Percentiles rank a stretch among this genome's conserved stretches.
Evolutionary conservation across 73 alveolate genomes (phyloP).

Genomic region (Halteria grandinella): DNA sequence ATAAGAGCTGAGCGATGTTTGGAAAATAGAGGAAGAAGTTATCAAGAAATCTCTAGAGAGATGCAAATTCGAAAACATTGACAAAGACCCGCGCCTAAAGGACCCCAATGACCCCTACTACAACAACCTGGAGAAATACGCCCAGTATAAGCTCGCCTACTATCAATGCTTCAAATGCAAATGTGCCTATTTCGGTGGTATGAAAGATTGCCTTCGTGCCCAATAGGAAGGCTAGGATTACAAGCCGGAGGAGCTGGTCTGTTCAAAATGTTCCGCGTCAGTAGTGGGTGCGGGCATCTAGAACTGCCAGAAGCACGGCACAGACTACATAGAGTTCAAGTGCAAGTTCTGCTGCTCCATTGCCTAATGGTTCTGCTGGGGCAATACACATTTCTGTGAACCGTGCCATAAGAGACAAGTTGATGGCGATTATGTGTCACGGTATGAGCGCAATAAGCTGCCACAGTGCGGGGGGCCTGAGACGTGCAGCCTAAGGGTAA

Average conservation of each 20-base stretch:
- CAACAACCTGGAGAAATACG: conserved; percentile 87
- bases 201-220: conserved; percentile 92
- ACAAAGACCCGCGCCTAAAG: conserved; percentile 89
- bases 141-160: conserved; percentile 89
- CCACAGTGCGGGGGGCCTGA: conserved; percentile 87
- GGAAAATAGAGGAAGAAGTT: conserved; percentile 71
- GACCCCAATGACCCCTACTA: conserved; percentile 78
- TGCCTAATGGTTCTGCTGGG: conserved; percentile 99
- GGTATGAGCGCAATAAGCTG: no score
- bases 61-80: conserved; percentile 91
- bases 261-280: conserved; percentile 93
- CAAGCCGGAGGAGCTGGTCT: conserved; percentile 94
- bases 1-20: conserved; percentile 63
- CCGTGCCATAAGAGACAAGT: conserved; percentile 94
- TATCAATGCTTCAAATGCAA: conserved; percentile 96
- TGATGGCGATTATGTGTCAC: no score
- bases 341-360: conserved; percentile 95
- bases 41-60: conserved; percentile 86
- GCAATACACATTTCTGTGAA: conserved; percentile 99
- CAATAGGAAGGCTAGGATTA: conserved; percentile 79
- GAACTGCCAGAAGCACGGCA: conserved; percentile 92
- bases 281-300: conserved; percentile 88
- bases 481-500: conserved; percentile 85
- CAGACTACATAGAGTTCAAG: conserved; percentile 92
- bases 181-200: conserved; percentile 97